Percentiles rank a stretch among this genome's conserved stretches.
Conservation (phyloP, 768 basidiomycete species). For the Peribolospora kevripleyi region DNA sequence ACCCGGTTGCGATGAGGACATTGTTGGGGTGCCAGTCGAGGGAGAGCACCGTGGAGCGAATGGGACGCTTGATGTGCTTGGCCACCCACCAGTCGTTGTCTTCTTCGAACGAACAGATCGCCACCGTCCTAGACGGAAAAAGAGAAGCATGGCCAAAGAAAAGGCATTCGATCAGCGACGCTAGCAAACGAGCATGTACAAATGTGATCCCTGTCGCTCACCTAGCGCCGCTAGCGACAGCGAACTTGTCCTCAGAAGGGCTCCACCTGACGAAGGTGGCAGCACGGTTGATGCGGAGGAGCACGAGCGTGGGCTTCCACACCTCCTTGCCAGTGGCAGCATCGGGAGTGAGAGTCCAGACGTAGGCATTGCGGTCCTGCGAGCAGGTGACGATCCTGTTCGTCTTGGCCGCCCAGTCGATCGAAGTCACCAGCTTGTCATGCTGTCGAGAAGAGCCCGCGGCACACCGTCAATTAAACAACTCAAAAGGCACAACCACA, state of each 20-base stretch:
- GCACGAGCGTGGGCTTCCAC: slow-evolving; percentile 94
- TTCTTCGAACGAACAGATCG: slow-evolving; percentile 84
- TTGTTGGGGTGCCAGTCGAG: slow-evolving; percentile 99
- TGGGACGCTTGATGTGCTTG: slow-evolving; percentile 88
- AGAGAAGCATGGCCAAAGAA: background rate
- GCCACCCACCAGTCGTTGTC: slow-evolving; percentile 99
- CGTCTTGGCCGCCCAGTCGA: slow-evolving; percentile 92
- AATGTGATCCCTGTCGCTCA: slow-evolving; percentile 27
- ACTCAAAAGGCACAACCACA: background rate
- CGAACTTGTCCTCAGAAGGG: slow-evolving; percentile 94
- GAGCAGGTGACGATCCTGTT: slow-evolving; percentile 96
- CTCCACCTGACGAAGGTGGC: slow-evolving; percentile 92
- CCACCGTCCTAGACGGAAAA: slow-evolving; percentile 41
- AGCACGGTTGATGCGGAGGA: slow-evolving; percentile 81
- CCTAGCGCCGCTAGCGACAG: slow-evolving; percentile 73
- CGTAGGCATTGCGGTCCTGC: slow-evolving; percentile 97
- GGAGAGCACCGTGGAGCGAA: slow-evolving; percentile 74
- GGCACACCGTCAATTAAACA: background rate
- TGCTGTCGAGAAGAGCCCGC: slow-evolving; percentile 32
- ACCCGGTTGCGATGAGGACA: slow-evolving; percentile 85
- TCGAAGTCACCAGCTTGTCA: slow-evolving; percentile 89
- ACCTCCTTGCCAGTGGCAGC: slow-evolving; percentile 39
- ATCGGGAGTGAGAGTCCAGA: slow-evolving; percentile 70
- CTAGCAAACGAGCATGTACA: background rate
- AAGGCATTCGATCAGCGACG: background rate